Evolutionary conservation across 768 basidiomycete species (phyloP).

Genomic region (Naganishia onofrii): DNA sequence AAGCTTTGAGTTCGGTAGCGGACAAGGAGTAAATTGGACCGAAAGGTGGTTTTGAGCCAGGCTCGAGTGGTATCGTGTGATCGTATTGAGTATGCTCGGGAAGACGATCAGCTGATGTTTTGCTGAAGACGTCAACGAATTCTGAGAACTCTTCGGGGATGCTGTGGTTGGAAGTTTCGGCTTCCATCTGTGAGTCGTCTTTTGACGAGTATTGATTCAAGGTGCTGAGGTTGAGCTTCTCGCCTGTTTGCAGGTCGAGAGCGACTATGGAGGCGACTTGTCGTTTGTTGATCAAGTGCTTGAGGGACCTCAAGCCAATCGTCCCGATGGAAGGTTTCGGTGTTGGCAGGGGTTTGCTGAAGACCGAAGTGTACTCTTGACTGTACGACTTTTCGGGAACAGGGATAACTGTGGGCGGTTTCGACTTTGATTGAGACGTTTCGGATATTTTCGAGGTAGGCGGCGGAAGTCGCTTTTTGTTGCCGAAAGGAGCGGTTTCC

Average conservation of each 20-base stretch:
- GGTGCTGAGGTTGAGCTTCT: constrained; percentile 3
- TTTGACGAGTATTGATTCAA: not conserved
- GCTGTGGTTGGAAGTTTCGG: not conserved
- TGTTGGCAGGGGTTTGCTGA: not conserved
- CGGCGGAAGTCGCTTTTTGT: not conserved
- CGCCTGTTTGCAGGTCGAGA: constrained; percentile 11
- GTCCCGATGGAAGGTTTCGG: constrained; percentile 4
- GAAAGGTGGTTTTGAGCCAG: constrained; percentile 37
- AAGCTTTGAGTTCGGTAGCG: constrained; percentile 48
- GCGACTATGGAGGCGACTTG: constrained; percentile 2
- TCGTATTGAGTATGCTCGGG: constrained; percentile 31
- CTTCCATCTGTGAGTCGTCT: not conserved
- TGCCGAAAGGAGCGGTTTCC: not conserved
- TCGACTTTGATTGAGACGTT: too few species aligned
- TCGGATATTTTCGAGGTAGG: not conserved
- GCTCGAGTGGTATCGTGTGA: constrained; percentile 25
- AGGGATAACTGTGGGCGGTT: not conserved
- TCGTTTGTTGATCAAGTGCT: constrained; percentile 11
- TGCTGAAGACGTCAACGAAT: constrained; percentile 30
- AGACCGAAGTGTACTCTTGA: constrained; percentile 9
- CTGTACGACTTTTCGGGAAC: constrained; percentile 1
- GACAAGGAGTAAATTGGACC: constrained; percentile 54
- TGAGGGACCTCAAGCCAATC: constrained; percentile 10
- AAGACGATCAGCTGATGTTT: constrained; percentile 23
- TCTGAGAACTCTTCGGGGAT: constrained; percentile 28